Base-by-base conservation (phyloP, 208 protist species). In the Leptomonas pyrrhocoris region DNA sequence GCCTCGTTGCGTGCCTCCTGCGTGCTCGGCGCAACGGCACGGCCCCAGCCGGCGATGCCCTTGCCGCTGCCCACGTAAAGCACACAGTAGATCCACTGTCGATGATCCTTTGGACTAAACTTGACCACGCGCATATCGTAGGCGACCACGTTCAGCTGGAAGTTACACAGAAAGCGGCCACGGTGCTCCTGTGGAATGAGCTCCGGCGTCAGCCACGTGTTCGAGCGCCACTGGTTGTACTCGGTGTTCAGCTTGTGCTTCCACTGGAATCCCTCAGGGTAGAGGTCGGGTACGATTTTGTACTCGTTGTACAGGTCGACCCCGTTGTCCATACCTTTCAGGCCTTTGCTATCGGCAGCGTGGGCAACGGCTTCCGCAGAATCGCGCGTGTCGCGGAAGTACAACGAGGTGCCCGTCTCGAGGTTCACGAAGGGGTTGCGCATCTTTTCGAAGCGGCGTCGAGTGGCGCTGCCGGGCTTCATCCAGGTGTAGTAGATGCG, bases 191-290 rank as follows among this genome's bases (percentile, higher is more conserved):
- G 78, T 27, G 93, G 93, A 56, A 97, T 97, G 28, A 97, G 84
- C 61, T 97, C 93, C 36, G 91, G 91, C 30, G 93, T 96, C 53
- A 96, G 74, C 93, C 93, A 97, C 46, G 93, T 97, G 82, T 96
- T 97, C 42, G 89, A 95, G 76, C 93, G 89, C 91, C 93, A 97
- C 78, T 97, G 93, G 54, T 97, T 97, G 78, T 97, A 97, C 82
- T 97, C 90, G 0, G 91, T 94, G 68, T 97, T 97, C 19, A 97
- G 77, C 72, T 96, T 96, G 80, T 97, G 93, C 73, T 96, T 96
- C 90, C 90, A 97, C 56, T 96, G 89, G 76, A 97, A 97, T 23
- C 93, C 93, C 61, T 97, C 90, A 3, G 93, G 93, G 69, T 97
- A 97, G 36, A 97, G 80, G 71, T 97, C 93, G 7, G 93, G 93